Base-by-base conservation (phyloP, 306 rosid species). In the Citrullus mucosospermus region DNA sequence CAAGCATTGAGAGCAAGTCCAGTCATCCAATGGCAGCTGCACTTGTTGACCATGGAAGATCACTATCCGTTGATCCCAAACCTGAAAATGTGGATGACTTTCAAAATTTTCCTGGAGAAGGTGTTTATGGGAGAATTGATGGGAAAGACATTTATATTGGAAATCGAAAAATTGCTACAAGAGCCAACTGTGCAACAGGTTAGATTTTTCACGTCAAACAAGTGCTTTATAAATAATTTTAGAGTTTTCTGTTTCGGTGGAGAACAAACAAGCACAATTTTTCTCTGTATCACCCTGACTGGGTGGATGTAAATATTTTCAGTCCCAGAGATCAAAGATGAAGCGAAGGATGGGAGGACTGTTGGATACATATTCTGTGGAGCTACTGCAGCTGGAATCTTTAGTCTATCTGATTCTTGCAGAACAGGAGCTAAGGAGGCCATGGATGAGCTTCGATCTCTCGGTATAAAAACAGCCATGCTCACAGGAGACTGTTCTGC, bases 11-110 rank as follows among this genome's bases (percentile, higher is more conserved):
- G 89, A 91, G 93, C 85, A 96, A 96, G 86, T 89, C 99, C 60
- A 92, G 99, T 57, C 99, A 96, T 89, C 99, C 99, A 71, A 85
- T 92, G 93, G 97, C 98, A 9, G 86, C 84, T 43, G 93, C 99
- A 18, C 85, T 96, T 54, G 85, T 96, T 72, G 93, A 87, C 71
- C 83, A 92, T 13, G 99, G 92, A 81, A 91, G 92, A 88, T 90
- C 91, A n/a, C 88, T 82, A 48, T 88, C 86, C 1, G 78, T 96
- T 75, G 89, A 85, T 70, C 93, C 93, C 66, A 89, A 88, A 58
- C 91, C 98, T 6, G 99, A 96, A 80, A 83, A 78, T 51, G 99
- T 92, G 80, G 86, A 81, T 3, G 89, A 85, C 70, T 96, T 91
- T 58, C 85, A 91, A 74, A 92, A 86, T 58, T 91, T 96, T 75